phyloP scores from a whole-genome alignment of 1,284 basidiomycete species.

The Naganishia sp. region DNA sequence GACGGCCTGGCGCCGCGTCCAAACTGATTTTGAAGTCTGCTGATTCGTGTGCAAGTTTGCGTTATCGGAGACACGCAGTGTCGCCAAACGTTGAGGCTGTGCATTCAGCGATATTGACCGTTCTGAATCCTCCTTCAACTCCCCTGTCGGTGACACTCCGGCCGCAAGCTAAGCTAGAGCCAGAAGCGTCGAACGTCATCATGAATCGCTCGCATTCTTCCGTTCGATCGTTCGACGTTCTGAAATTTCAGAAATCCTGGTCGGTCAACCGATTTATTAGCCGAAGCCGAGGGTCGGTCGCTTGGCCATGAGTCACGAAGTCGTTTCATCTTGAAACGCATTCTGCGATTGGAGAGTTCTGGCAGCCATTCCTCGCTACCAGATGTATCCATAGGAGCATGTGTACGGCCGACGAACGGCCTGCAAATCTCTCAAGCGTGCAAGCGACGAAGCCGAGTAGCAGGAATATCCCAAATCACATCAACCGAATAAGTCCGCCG shows the following conservation, averaged over 20 bases:
- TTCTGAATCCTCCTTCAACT: neutral
- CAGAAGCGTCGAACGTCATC: constrained; percentile 2
- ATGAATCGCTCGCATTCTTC: neutral
- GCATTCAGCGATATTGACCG: neutral
- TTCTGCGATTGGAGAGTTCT: neutral
- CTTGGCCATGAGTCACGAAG: neutral
- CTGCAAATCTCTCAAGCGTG: neutral
- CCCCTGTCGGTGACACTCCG: neutral
- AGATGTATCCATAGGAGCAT: neutral
- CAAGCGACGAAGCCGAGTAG: no score
- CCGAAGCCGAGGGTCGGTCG: neutral
- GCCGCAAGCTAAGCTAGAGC: neutral
- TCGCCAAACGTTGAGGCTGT: neutral
- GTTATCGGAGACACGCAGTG: constrained; percentile 1
- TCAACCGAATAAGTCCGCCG: constrained; percentile 13
- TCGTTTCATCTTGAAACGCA: neutral
- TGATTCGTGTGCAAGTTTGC: neutral
- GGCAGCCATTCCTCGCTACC: no score
- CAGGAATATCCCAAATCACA: neutral
- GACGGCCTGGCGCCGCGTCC: neutral
- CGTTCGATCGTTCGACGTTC: constrained; percentile 13
- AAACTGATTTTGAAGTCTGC: neutral
- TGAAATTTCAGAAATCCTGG: constrained; percentile 7
- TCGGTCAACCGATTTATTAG: no score
- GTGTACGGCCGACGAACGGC: neutral